These are phyloP conservation scores for Termitomyces sp. DNA, from an alignment of 768 basidiomycete species.

Conservation along the genomic window DNA sequence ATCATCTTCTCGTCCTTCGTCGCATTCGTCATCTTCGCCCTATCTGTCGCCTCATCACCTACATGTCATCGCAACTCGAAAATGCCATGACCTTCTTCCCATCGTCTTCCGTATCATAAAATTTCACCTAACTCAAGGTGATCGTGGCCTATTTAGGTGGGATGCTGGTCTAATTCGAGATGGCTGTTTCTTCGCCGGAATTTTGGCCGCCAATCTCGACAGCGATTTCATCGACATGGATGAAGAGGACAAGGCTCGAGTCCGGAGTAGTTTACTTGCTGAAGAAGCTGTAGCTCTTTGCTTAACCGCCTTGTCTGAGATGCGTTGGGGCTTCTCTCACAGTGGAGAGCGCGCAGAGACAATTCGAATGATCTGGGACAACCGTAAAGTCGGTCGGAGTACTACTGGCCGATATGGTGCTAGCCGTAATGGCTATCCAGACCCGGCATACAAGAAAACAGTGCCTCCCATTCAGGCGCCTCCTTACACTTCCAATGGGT, in stretches of 20 bases:
- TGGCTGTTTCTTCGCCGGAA: constrained; percentile 85
- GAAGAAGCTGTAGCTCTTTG: constrained; percentile 53
- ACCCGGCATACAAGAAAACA: constrained; percentile 11
- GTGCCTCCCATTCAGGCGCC: constrained; percentile 11
- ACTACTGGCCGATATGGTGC: constrained; percentile 6
- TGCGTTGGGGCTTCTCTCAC: constrained; percentile 79
- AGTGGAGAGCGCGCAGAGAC: constrained; percentile 68
- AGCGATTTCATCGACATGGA: constrained; percentile 33
- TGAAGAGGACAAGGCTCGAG: constrained; percentile 25
- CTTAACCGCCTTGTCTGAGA: constrained; percentile 69
- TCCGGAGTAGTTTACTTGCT: constrained; percentile 20
- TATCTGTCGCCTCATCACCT: constrained; percentile 43
- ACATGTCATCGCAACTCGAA: constrained; percentile 41
- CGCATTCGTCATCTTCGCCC: constrained; percentile 38
- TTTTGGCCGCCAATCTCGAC: constrained; percentile 65
- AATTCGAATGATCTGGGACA: constrained; percentile 48
- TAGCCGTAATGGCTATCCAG: constrained; percentile 6
- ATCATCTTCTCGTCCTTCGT: constrained; percentile 43
- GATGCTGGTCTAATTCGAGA: constrained; percentile 85
- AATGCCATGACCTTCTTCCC: constrained; percentile 48
- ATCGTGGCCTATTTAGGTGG: constrained; percentile 63
- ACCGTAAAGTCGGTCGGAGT: constrained; percentile 28
- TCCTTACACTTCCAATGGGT: constrained; percentile 17
- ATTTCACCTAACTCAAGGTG: constrained; percentile 35
- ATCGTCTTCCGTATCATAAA: constrained; percentile 46